phyloP scores from a whole-genome alignment of 169 alveolate genomes.

The Babesia microti region DNA sequence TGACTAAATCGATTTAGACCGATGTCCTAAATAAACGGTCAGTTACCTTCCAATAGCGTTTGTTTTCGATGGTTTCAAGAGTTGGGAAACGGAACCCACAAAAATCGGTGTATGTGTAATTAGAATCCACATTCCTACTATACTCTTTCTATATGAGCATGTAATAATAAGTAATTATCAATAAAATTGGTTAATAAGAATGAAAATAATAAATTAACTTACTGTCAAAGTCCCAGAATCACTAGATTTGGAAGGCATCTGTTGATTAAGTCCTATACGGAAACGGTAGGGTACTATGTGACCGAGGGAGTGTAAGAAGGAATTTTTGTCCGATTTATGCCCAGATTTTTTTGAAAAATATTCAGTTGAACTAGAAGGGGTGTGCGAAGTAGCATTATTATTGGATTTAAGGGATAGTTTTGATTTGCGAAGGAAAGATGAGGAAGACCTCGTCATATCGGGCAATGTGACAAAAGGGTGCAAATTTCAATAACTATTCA shows the following conservation, averaged over 20 bases:
- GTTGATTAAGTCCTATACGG: constrained; percentile 27
- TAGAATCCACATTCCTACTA: constrained; percentile 45
- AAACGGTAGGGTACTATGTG: constrained; percentile 35
- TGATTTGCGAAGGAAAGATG: too few species aligned
- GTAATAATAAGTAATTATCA: too few species aligned
- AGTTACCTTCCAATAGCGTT: constrained; percentile 60
- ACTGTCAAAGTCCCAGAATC: constrained; percentile 12
- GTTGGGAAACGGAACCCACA: constrained; percentile 68
- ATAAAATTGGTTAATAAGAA: background rate
- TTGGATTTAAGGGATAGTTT: too few species aligned
- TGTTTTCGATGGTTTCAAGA: constrained; percentile 62
- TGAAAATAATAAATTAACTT: background rate
- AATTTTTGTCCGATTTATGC: too few species aligned
- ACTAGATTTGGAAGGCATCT: constrained; percentile 14
- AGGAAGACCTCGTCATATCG: too few species aligned
- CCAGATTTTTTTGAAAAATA: too few species aligned
- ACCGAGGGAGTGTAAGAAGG: constrained; percentile 34
- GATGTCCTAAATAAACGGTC: constrained; percentile 40
- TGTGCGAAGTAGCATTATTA: too few species aligned
- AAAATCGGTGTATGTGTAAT: constrained; percentile 46
- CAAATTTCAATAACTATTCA: too few species aligned
- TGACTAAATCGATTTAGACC: constrained; percentile 67
- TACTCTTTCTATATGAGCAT: constrained; percentile 30
- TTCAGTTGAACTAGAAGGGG: too few species aligned
- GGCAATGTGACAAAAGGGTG: too few species aligned